These are phyloP conservation scores for Cercophora samala DNA, from an alignment of 495 filamentous ascomycete species.

Conservation along the genomic window DNA sequence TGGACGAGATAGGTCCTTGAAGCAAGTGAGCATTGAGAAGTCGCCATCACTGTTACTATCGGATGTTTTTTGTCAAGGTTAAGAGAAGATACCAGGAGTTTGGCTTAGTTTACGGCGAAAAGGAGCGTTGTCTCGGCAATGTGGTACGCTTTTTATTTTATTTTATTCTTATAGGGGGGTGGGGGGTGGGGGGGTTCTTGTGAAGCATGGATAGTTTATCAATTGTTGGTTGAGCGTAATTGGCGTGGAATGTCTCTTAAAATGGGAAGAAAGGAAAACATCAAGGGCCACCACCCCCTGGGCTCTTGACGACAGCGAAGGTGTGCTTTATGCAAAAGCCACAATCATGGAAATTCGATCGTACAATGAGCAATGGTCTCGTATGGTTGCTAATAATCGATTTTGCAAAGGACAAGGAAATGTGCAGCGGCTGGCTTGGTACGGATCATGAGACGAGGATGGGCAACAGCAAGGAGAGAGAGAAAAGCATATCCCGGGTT, in stretches of 20 bases:
- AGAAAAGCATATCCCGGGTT: no score
- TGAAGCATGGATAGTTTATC: not conserved
- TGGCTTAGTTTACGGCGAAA: not conserved
- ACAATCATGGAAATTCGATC: not conserved
- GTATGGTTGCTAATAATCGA: no score
- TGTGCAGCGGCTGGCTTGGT: no score
- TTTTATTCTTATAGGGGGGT: not conserved
- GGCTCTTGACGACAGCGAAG: not conserved
- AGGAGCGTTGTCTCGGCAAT: not conserved
- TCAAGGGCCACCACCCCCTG: not conserved
- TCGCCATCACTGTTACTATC: not conserved
- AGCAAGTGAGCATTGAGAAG: not conserved
- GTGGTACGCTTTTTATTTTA: not conserved
- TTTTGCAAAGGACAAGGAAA: no score
- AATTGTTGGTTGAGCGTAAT: not conserved
- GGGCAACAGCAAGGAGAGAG: no score
- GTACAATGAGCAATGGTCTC: not conserved
- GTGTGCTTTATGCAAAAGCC: not conserved
- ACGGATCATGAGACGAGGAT: no score
- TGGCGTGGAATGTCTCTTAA: not conserved
- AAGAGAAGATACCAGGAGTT: not conserved
- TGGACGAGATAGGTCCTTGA: not conserved
- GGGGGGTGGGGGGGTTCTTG: no score
- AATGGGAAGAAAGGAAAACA: not conserved
- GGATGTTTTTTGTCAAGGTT: not conserved